A percentile compares a stretch with the other conserved stretches of the same genome.
These are phyloP conservation scores for Erodium moschatum DNA, from an alignment of 441 rosid genomes.

Conservation along the genomic window DNA sequence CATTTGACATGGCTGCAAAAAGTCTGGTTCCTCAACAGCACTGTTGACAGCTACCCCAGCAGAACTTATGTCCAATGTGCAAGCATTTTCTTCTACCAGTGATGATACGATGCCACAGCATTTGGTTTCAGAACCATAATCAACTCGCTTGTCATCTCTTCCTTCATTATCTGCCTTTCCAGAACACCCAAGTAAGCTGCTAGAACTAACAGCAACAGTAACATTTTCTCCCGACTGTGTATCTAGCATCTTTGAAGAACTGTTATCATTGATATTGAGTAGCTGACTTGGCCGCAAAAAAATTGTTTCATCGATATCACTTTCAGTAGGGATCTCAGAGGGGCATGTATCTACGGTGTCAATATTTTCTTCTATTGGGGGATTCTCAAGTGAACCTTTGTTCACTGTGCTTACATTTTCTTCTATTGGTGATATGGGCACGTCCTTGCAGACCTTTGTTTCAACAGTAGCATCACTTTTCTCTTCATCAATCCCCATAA, in stretches of 20 bases:
- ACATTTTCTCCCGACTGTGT: neutral
- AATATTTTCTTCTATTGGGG: neutral
- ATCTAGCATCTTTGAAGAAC: neutral
- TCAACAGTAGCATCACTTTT: slow-evolving; percentile 30
- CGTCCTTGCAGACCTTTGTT: slow-evolving; percentile 25
- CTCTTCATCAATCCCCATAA: slow-evolving; percentile 23
- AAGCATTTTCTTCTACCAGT: neutral
- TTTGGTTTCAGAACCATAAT: slow-evolving; percentile 6
- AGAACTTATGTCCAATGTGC: neutral
- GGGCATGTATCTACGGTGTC: neutral
- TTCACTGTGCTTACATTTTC: slow-evolving; percentile 3
- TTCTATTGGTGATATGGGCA: slow-evolving; percentile 24
- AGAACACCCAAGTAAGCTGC: neutral
- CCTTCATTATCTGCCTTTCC: neutral
- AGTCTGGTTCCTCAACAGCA: slow-evolving; percentile 5
- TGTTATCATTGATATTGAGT: neutral
- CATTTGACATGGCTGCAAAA: slow-evolving; percentile 4
- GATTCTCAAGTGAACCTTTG: neutral
- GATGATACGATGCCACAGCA: slow-evolving; percentile 4
- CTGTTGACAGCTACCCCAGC: neutral
- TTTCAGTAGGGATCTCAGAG: slow-evolving; percentile 2
- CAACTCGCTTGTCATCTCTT: slow-evolving; percentile 4
- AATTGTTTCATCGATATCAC: neutral
- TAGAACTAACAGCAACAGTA: neutral
- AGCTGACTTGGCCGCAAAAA: neutral